phyloP scores from a whole-genome alignment of 495 filamentous ascomycete species.

The Aspergillus sclerotiicarbonarius region DNA sequence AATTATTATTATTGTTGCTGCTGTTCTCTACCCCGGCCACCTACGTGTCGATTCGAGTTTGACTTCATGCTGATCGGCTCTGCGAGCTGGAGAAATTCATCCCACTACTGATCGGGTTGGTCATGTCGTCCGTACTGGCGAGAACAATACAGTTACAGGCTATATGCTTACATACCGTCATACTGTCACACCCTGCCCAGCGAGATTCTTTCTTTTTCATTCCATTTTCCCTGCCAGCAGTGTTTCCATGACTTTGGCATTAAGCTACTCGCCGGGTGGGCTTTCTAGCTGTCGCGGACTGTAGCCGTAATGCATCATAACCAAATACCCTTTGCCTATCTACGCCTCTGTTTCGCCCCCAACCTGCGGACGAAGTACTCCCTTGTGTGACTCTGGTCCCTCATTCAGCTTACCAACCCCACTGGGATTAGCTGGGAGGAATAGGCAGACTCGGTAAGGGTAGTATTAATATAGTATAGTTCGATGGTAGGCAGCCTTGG shows the following conservation, averaged over 20 bases:
- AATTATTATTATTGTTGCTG: background rate
- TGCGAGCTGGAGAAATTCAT: background rate
- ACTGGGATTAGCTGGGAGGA: background rate
- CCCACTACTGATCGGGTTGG: background rate
- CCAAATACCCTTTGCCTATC: constrained; percentile 6
- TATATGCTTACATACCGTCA: background rate
- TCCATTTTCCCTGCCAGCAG: background rate
- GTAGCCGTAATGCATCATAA: constrained; percentile 1
- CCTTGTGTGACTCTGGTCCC: background rate
- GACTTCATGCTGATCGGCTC: background rate
- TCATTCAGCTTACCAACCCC: background rate
- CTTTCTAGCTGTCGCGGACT: background rate
- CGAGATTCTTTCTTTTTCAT: background rate
- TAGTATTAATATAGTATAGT: background rate
- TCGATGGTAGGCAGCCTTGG: background rate
- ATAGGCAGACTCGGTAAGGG: background rate
- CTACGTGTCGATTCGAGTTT: background rate
- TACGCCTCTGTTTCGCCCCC: background rate
- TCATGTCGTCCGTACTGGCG: background rate
- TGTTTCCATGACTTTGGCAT: background rate
- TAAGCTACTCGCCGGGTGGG: background rate
- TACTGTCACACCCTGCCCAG: background rate
- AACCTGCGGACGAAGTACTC: background rate
- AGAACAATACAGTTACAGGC: background rate
- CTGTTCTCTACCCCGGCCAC: background rate